Evolutionary conservation across 768 basidiomycete genomes (phyloP).

Genomic region (Macrolepiota dolichaula): DNA sequence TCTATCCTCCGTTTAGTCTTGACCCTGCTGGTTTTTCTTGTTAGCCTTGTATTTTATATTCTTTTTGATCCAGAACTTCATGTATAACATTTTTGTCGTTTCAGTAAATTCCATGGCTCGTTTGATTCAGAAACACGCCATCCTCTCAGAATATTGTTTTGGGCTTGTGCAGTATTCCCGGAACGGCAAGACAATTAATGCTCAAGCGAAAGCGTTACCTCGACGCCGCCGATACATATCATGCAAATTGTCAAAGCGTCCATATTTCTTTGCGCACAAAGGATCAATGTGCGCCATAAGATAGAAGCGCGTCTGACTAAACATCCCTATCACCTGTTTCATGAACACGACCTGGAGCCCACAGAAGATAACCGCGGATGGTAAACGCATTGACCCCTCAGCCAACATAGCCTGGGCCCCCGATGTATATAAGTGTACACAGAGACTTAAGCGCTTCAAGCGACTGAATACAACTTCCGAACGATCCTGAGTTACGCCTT

Average conservation of each 20-base stretch:
- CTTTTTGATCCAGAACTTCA: not conserved
- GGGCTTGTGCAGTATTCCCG: not conserved
- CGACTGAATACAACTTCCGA: not conserved
- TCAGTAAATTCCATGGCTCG: not conserved
- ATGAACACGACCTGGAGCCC: not conserved
- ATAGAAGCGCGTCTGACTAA: not conserved
- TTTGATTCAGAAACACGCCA: not conserved
- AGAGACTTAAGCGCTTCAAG: not conserved
- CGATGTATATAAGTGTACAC: not conserved
- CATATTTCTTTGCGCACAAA: not conserved
- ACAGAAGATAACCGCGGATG: not conserved
- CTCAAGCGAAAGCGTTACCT: not conserved
- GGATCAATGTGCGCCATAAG: not conserved
- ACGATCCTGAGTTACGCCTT: not conserved
- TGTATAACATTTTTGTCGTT: slow-evolving; percentile 6
- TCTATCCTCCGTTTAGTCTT: not conserved
- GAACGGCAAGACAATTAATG: not conserved
- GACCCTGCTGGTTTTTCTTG: slow-evolving; percentile 4
- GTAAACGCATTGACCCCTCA: not conserved
- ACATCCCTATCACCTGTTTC: not conserved
- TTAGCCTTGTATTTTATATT: slow-evolving; percentile 12
- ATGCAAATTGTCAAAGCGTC: not conserved
- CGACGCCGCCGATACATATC: not conserved
- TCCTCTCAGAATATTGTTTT: not conserved
- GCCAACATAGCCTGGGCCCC: not conserved